Evolutionary conservation across 345 rosid species (phyloP).

Genomic region (Populus pruinosa): DNA sequence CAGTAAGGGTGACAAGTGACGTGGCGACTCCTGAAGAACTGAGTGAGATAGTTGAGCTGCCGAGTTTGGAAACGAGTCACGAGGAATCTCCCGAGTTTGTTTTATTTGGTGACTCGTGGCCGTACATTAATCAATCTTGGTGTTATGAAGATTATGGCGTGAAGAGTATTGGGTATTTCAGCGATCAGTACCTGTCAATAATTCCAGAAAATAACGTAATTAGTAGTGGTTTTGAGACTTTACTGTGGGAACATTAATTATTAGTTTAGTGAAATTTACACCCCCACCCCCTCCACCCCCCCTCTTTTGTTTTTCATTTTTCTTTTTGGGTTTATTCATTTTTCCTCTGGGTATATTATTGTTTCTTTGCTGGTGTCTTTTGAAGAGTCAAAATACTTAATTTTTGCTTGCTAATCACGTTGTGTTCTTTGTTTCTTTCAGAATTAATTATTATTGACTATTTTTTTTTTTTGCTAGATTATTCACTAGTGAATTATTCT

Average conservation of each 20-base stretch:
- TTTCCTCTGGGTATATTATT: neutral
- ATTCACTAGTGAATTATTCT: too few species aligned
- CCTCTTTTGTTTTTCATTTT: neutral
- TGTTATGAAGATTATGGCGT: constrained; percentile 38
- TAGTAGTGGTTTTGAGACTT: constrained; percentile 33
- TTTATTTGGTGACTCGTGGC: constrained; percentile 55
- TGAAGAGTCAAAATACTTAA: neutral
- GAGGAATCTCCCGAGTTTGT: constrained; percentile 38
- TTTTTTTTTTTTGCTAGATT: neutral
- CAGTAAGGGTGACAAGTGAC: constrained; percentile 27
- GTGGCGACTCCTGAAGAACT: constrained; percentile 62
- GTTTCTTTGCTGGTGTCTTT: neutral
- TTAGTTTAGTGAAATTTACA: neutral
- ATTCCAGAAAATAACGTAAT: constrained; percentile 30
- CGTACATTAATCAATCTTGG: constrained; percentile 24
- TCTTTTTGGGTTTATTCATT: neutral
- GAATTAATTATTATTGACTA: neutral
- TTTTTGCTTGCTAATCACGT: neutral
- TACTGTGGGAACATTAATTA: constrained; percentile 39
- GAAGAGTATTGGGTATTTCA: constrained; percentile 27
- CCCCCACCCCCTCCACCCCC: neutral
- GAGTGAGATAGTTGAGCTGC: constrained; percentile 79
- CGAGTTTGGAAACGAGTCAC: constrained; percentile 56
- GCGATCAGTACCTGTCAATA: constrained; percentile 32
- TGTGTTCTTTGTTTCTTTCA: neutral